Base-by-base conservation (phyloP, 495 filamentous ascomycete species). In the Neurospora hispaniola region DNA sequence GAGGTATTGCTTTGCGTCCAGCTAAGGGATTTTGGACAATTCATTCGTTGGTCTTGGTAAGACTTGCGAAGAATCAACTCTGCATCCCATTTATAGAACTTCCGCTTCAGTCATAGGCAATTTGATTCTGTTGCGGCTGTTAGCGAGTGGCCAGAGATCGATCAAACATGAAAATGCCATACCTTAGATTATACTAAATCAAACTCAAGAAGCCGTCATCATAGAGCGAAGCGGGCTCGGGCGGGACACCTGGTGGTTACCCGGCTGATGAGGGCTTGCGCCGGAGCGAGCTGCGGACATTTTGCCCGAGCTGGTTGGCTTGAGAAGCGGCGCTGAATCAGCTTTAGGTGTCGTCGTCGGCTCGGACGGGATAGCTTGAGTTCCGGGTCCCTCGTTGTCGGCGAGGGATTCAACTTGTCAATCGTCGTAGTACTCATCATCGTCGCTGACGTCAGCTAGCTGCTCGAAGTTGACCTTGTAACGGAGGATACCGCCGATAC, bases 401-500 rank as follows among this genome's bases (percentile, higher is more conserved):
- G 91, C 93, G 93, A 97, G 93, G 94, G 86, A 85, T 88, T 92
- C 87, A 86, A 89, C 91, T 86, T 91, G 93, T 97, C 94, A 97
- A 96, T 97, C 94, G 85, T 98, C 96, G 84, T 98, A 98, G 86
- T 97, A 98, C 79, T 98, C 94, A 86, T 98, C 96, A 83, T 99
- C 96, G 83, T 97, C 95, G 82, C 92, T 90, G 77, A 90, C 88
- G 83, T 99, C 96, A 78, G 92, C 92, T 81, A 99, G 89, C 82
- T 99, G 96, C 85, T 99, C 96, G 86, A 99, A 99, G 86, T 99
- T 99, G 86, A 99, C 92, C 86, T 98, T 98, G 89, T 99, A 99
- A 74, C 96, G 93, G 79, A 99, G 90, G 77, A 99, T 90, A 68
- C 95, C 95, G 73, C 96, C 96, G 76, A 99, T 96, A 78, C 96